A percentile compares a stretch with the other conserved stretches of the same genome.
phyloP scores from a whole-genome alignment of 257 asterid genomes.

The Penstemon barbatus region DNA sequence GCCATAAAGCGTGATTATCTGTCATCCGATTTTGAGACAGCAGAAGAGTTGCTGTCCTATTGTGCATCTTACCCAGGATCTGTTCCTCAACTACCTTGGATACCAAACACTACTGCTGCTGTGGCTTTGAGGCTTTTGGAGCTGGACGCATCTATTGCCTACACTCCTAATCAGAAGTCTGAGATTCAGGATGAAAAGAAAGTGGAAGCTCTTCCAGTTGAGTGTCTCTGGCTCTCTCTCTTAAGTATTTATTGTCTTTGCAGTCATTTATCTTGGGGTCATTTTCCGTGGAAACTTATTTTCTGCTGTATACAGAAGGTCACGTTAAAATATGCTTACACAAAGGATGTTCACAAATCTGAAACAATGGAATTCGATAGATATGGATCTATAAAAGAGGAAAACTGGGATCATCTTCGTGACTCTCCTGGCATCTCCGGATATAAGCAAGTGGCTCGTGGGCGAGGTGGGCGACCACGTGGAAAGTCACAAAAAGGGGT shows the following conservation, averaged over 20 bases:
- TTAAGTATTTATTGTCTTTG: not conserved
- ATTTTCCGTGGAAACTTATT: not conserved
- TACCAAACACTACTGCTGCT: slow-evolving; percentile 85
- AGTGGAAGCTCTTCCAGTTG: slow-evolving; percentile 66
- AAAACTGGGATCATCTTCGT: slow-evolving; percentile 45
- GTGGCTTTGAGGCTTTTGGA: slow-evolving; percentile 87
- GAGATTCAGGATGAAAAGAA: slow-evolving; percentile 50
- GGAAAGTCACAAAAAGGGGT: slow-evolving; percentile 55
- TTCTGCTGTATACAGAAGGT: slow-evolving; percentile 47
- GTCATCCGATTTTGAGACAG: slow-evolving; percentile 77
- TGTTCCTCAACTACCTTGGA: slow-evolving; percentile 82
- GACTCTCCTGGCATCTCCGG: slow-evolving; percentile 55
- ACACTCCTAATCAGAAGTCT: slow-evolving; percentile 57
- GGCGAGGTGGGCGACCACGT: slow-evolving; percentile 70
- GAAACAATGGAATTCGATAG: slow-evolving; percentile 51
- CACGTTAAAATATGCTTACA: slow-evolving; percentile 41
- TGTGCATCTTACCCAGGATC: slow-evolving; percentile 47
- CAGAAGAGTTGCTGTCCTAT: slow-evolving; percentile 67
- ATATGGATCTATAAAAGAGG: slow-evolving; percentile 49
- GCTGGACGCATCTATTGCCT: slow-evolving; percentile 75
- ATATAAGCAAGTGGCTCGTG: slow-evolving; percentile 49
- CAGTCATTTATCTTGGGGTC: not conserved
- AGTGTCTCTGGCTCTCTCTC: slow-evolving; percentile 39
- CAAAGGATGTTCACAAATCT: slow-evolving; percentile 49
- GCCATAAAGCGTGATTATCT: slow-evolving; percentile 68